Evolutionary conservation across 2,329 filamentous ascomycete species (phyloP), one percentile per base, ranked within the genome.

Genomic region (Moelleriella libera): DNA sequence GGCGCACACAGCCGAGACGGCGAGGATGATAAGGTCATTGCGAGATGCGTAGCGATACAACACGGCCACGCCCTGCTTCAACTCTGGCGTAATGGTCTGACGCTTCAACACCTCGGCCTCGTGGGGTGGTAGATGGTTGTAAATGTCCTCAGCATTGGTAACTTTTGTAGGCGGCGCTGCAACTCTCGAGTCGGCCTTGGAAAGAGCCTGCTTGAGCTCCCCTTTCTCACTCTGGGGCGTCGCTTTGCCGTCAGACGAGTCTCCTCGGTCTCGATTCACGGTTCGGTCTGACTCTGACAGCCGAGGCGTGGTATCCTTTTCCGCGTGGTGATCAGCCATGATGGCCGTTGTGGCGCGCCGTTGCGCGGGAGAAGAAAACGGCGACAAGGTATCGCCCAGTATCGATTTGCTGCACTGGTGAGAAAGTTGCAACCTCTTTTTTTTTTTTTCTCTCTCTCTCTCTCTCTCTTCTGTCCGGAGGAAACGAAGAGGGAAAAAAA

Each of bases 41-140:
- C 65, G 71, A 1, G 80, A 81, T 4, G 84, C 76, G 67, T 87
- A 89, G 52, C 84, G 78, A 60, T 78, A 88, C 21, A 88, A 68
- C 0, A 75, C 76, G 51, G 71, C 69, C 52, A 82, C 73, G n/a
- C 76, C 80, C 34, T 85, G 71, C 55, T 79, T 79, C 48, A 80
- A 69, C 9, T 75, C 68, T 32, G 80, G 80, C 0, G 79, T 79
- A 45, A 80, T 67, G 51, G 88, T 71, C 64, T 92, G 86, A 49
- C 68, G 71, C 60, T 74, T 80, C 51, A 92, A 66, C 47, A 90
- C 75, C 21, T 73, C 69, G 47, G 75, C 80, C 63, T 90, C 83
- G 49, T 82, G 60, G 7, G 74, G 63, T 2, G 83, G 76, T 4
- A 89, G 69, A 59, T 86, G 77, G 30, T 68, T 67, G 57, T 78